Conservation (phyloP, 192 early-diverging fungal species). For the Diversispora eburnea region DNA sequence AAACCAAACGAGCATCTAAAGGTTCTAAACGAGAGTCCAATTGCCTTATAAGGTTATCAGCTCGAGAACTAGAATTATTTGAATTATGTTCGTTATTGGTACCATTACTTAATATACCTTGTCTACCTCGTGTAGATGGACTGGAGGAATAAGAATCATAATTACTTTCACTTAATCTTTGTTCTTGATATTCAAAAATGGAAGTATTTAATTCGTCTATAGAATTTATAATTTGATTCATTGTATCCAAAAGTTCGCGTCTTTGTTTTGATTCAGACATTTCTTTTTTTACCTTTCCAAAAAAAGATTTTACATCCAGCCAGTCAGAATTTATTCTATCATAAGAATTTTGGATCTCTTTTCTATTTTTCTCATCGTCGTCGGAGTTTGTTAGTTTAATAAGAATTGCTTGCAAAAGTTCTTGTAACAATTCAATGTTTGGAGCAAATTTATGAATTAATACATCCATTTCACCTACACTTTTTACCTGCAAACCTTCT, state of each 20-base stretch:
- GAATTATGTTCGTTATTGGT: background rate
- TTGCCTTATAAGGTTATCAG: constrained; percentile 31
- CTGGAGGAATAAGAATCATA: constrained; percentile 6
- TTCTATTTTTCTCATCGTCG: constrained; percentile 17
- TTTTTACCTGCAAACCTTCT: constrained; percentile 38
- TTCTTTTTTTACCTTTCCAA: constrained; percentile 51
- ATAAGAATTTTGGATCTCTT: constrained; percentile 34
- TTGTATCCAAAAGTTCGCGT: constrained; percentile 32
- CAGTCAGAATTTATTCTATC: constrained; percentile 52
- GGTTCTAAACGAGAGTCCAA: constrained; percentile 52
- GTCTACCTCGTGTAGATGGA: background rate
- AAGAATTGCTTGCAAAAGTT: constrained; percentile 35
- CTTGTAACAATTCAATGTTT: constrained; percentile 43
- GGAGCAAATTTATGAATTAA: constrained; percentile 43
- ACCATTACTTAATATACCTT: background rate
- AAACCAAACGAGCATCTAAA: constrained; percentile 47
- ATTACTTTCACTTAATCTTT: constrained; percentile 29
- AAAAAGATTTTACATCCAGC: constrained; percentile 52
- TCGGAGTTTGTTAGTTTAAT: constrained; percentile 30
- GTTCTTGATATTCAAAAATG: constrained; percentile 47
- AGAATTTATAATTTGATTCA: constrained; percentile 42
- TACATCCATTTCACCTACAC: constrained; percentile 41
- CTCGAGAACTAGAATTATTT: constrained; percentile 5
- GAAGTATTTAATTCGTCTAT: constrained; percentile 42
- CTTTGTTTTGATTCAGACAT: constrained; percentile 39